phyloP scores from a whole-genome alignment of 2,329 filamentous ascomycete species.

The Xylaria sp. region DNA sequence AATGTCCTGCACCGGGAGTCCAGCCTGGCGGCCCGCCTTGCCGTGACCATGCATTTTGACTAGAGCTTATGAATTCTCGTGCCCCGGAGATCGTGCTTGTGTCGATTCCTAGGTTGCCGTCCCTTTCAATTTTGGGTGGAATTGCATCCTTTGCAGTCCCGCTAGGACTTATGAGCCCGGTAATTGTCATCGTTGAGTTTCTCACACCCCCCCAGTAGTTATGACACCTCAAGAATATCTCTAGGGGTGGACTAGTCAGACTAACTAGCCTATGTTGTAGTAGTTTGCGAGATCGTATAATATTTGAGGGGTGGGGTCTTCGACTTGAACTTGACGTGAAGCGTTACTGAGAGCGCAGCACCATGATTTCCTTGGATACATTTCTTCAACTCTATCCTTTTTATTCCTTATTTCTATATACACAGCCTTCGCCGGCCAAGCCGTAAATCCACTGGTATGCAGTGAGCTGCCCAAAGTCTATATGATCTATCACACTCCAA shows the following conservation, averaged over 20 bases:
- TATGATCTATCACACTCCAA: not conserved
- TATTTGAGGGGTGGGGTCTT: not conserved
- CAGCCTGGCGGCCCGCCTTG: conserved; percentile 3
- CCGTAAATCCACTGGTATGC: not conserved
- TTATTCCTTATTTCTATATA: not conserved
- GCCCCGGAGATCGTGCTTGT: not conserved
- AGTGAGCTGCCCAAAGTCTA: not conserved
- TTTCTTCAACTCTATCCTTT: not conserved
- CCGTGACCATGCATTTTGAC: conserved; percentile 1
- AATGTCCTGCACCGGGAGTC: not conserved
- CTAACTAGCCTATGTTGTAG: not conserved
- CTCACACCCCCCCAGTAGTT: not conserved
- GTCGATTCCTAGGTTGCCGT: not conserved
- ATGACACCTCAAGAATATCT: not conserved
- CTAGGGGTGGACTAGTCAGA: not conserved
- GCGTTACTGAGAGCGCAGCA: not conserved
- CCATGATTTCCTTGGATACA: not conserved
- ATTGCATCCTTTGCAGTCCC: not conserved
- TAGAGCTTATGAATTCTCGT: conserved; percentile 1
- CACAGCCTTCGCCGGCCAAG: not conserved
- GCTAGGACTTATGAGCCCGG: not conserved
- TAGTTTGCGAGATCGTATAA: not conserved
- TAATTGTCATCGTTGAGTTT: not conserved
- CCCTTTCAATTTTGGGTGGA: not conserved
- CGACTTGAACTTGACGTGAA: not conserved